phyloP scores from a whole-genome alignment of 2,329 filamentous ascomycete species.

The Penicillium sp. region DNA sequence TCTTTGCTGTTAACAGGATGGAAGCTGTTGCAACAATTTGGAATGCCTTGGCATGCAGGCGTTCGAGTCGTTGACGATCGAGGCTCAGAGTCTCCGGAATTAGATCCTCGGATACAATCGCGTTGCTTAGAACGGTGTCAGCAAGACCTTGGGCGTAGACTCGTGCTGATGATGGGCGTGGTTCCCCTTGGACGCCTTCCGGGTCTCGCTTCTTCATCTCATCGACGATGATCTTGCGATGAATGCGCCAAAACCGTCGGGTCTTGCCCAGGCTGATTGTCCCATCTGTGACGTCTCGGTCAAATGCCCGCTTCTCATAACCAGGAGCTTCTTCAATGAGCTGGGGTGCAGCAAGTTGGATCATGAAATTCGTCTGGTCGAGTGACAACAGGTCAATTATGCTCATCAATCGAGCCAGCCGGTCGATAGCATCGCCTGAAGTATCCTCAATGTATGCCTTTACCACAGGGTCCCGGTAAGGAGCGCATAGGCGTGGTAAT shows the following conservation, averaged over 20 bases:
- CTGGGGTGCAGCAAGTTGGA: constrained; percentile 58
- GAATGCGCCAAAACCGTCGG: constrained; percentile 53
- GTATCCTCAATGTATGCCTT: constrained; percentile 53
- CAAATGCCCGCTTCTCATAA: constrained; percentile 61
- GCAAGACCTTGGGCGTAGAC: constrained; percentile 61
- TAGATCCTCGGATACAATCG: constrained; percentile 49
- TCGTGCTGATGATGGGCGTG: constrained; percentile 34
- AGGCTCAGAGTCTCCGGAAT: constrained; percentile 61
- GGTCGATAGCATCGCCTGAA: constrained; percentile 58
- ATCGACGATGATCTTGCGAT: constrained; percentile 42
- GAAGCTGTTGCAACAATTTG: constrained; percentile 60
- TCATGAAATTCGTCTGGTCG: constrained; percentile 65
- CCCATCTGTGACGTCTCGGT: constrained; percentile 52
- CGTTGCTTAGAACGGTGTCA: constrained; percentile 57
- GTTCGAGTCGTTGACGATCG: constrained; percentile 53
- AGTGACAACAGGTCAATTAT: constrained; percentile 61
- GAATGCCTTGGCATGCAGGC: constrained; percentile 53
- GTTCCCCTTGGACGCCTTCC: constrained; percentile 34
- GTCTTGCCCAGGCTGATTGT: constrained; percentile 53
- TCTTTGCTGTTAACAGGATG: constrained; percentile 64
- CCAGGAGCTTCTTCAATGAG: constrained; percentile 60
- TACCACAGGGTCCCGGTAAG: constrained; percentile 60
- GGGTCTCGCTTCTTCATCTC: constrained; percentile 51
- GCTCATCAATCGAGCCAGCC: constrained; percentile 60
- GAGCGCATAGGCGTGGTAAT: constrained; percentile 63